Conservation (phyloP, 805 yeast species). For the Candida taoyuanica region DNA sequence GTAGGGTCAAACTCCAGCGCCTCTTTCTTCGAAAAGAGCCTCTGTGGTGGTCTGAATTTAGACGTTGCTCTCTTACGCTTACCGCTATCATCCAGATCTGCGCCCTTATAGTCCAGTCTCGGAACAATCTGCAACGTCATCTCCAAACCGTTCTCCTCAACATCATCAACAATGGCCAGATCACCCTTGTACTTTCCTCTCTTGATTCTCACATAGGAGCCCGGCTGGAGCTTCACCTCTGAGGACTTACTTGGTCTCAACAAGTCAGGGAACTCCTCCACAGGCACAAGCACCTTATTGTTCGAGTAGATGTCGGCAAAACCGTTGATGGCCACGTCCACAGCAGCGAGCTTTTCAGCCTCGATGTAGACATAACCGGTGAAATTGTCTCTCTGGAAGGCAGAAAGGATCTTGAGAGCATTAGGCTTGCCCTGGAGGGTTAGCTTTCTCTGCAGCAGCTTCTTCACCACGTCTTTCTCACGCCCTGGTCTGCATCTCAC, state of each 20-base stretch:
- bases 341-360: conserved; percentile 91
- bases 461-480: conserved; percentile 86
- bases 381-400: conserved; percentile 91
- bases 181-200: conserved; percentile 92
- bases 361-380: conserved; percentile 90
- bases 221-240: conserved; percentile 86
- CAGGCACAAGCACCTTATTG: conserved; percentile 85
- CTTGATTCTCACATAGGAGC: conserved; percentile 85
- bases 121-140: conserved; percentile 93
- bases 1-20: conserved; percentile 82
- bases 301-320: conserved; percentile 76
- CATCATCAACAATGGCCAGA: conserved; percentile 86
- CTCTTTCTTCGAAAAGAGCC: conserved; percentile 83
- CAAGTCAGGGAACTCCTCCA: conserved; percentile 90
- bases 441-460: conserved; percentile 76
- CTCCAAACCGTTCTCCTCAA: conserved; percentile 92
- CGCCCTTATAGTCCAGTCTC: conserved; percentile 84
- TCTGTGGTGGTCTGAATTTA: conserved; percentile 75
- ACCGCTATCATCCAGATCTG: conserved; percentile 45
- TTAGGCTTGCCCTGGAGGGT: conserved; percentile 69
- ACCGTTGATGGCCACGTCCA: conserved; percentile 82
- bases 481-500: conserved; percentile 89
- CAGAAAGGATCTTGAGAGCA: conserved; percentile 82
- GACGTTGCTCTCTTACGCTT: conserved; percentile 52
- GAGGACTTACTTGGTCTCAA: conserved; percentile 84